Base-by-base conservation (phyloP, 1,284 basidiomycete species). In the Pascua guehoae region DNA sequence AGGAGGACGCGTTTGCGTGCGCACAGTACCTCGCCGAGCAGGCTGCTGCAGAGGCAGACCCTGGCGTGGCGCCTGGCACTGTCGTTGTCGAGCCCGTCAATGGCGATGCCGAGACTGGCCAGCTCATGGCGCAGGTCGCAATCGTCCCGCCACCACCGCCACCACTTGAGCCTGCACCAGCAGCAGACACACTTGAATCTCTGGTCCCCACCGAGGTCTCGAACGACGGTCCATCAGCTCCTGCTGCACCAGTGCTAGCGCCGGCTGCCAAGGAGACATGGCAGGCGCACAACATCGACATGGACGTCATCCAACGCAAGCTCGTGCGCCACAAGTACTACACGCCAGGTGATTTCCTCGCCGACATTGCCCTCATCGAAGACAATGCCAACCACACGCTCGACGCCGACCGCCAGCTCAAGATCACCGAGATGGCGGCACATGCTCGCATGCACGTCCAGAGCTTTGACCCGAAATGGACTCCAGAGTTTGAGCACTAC, bases 351-450 rank as follows among this genome's bases (percentile, higher is more conserved):
- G 85, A 90, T 56, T 96, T 98, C 79, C 81, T 97, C 10, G 85
- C 87, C 44, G 96, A 98, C 69, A 82, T 98, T 53, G 81, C 83
- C 50, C 88, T 88, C 76, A 97, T 98, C 60, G 88, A 94, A 17
- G 85, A 88, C 65, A 98, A 98, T 66, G 89, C 95, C 0, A 80
- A 84, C 47, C 80, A 80, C 24, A 67, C 84, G 49, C 82, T 86
- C 60, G 92, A 98, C 70, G 74, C 79, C 10, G 95, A 95, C 11
- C 81, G 88, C 41, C 75, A 90, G 38, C 83, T 85, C 67, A 88
- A 88, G 65, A 89, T 96, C 0, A 87, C 91, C 61, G 88, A 92
- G 53, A 91, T 98, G 91, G 84, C 86, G 58, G 93, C 87, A 37
- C 86, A 91, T 47, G 84, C 91, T 0, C 83, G 90, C 70, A 86